Evolutionary conservation across 352 stramenopile genomes (phyloP), one percentile per base, ranked within the genome.

Genomic region (Globisporangium cylindrosporum): DNA sequence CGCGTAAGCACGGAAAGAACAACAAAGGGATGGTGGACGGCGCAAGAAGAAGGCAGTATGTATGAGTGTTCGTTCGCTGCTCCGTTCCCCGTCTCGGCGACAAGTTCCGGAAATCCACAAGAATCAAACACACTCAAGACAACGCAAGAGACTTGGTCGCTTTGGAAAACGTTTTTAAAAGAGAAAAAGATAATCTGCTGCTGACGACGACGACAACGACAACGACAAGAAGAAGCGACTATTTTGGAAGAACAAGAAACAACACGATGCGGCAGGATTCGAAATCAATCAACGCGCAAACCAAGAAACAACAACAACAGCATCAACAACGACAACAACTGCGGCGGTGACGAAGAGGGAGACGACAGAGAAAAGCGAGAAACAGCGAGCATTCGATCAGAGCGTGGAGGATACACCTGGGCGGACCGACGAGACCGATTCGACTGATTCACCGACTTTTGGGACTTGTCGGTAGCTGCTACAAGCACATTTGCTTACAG

Each of bases 31-130:
- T 46, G 29, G 9, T n/a, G 53, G 53, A 24, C 36, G 49, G 56
- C 36, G 41, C 63, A 63, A 60, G 54, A 68, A 60, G 62, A 62
- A 46, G 62, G 53, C 60, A 66, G 60, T 66, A 43, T 56, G 60
- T 66, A 66, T 66, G 60, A 66, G 60, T 66, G 60, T 58, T 56
- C 60, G 60, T 58, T 56, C 60, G 43, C 25, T 66, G 60, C 60
- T 27, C 46, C 7, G 46, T 38, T 49, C 60, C 38, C 22, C 58
- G 24, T 46, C 22, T 12, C 58, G 15, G 34, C 58, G 36, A 24
- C 22, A n/a, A 27, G 24, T 63, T n/a, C 36, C 38, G 14, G 22
- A 51, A 32, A 48, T 25, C 20, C 15, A 64, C 38, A 64, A 43
- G 34, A 60, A 60, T n/a, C 25, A 56, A 60, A 54, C 49, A 53